phyloP scores from a whole-genome alignment of 345 rosid genomes.

The Linum lewisii region DNA sequence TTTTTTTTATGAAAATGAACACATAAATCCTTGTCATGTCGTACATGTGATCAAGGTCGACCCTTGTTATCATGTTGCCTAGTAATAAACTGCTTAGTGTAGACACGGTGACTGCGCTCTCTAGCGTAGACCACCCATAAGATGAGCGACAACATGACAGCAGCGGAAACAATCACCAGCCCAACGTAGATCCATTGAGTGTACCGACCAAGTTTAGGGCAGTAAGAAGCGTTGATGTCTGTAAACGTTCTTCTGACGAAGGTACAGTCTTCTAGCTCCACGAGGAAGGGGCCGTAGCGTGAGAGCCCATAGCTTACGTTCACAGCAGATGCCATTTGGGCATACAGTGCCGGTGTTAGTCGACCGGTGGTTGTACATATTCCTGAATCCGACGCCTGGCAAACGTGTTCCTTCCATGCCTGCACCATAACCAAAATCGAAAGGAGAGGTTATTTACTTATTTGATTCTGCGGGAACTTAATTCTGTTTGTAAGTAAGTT shows the following conservation, averaged over 20 bases:
- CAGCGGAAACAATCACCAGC: conserved; percentile 59
- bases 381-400: conserved; percentile 40
- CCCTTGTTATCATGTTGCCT: too few species aligned
- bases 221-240: conserved; percentile 33
- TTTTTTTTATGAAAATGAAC: too few species aligned
- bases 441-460: too few species aligned
- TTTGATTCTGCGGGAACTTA: too few species aligned
- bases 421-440: conserved; percentile 15
- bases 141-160: conserved; percentile 81
- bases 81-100: conserved; percentile 39
- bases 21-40: too few species aligned
- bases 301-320: conserved; percentile 72
- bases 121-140: conserved; percentile 89
- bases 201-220: conserved; percentile 53
- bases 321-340: conserved; percentile 57
- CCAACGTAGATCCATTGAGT: conserved; percentile 73
- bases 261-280: conserved; percentile 58
- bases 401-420: conserved; percentile 59
- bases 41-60: too few species aligned
- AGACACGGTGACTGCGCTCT: conserved; percentile 75
- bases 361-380: conserved; percentile 66
- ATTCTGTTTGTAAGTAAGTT: too few species aligned
- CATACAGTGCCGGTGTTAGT: conserved; percentile 49
- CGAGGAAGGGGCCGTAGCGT: conserved; percentile 76
- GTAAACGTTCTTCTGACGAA: conserved; percentile 75